phyloP scores from a whole-genome alignment of 306 rosid species.

The Vicia villosa region DNA sequence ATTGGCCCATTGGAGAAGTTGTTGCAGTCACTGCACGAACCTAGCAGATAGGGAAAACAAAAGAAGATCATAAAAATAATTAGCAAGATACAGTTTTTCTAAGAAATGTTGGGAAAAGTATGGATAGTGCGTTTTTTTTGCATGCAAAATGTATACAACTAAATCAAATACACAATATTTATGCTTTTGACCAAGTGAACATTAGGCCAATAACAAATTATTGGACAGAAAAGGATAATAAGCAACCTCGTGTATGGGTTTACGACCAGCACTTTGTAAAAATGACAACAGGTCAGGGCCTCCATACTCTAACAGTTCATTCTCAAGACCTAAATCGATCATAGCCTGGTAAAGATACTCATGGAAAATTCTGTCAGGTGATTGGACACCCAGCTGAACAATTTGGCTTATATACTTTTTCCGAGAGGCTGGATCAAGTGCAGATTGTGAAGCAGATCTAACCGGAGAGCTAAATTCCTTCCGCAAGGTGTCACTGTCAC shows the following conservation, averaged over 20 bases:
- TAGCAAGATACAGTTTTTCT: conserved; percentile 19
- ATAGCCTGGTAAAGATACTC: conserved; percentile 86
- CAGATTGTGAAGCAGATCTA: conserved; percentile 60
- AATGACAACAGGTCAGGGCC: conserved; percentile 95
- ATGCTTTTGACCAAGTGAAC: conserved; percentile 28
- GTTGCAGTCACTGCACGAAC: conserved; percentile 69
- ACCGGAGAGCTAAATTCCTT: conserved; percentile 86
- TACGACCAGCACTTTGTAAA: conserved; percentile 81
- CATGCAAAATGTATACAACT: conserved; percentile 29
- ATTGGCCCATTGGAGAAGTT: conserved; percentile 65
- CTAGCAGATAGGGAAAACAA: conserved; percentile 48
- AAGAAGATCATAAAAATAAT: conserved; percentile 32
- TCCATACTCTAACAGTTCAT: conserved; percentile 88
- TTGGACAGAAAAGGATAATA: conserved; percentile 30
- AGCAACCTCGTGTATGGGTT: conserved; percentile 74
- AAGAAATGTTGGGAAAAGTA: background rate
- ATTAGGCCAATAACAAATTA: conserved; percentile 28
- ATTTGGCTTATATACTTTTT: conserved; percentile 84
- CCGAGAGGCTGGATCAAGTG: conserved; percentile 77
- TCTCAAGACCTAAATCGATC: conserved; percentile 95
- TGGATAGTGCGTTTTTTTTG: conserved; percentile 15
- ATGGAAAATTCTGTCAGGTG: conserved; percentile 85
- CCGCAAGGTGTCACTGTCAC: conserved; percentile 57
- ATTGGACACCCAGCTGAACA: conserved; percentile 94
- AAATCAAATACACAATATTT: conserved; percentile 17